These are phyloP conservation scores for Didymella keratinophila DNA, from an alignment of 2,329 filamentous ascomycete species.

Conservation along the genomic window DNA sequence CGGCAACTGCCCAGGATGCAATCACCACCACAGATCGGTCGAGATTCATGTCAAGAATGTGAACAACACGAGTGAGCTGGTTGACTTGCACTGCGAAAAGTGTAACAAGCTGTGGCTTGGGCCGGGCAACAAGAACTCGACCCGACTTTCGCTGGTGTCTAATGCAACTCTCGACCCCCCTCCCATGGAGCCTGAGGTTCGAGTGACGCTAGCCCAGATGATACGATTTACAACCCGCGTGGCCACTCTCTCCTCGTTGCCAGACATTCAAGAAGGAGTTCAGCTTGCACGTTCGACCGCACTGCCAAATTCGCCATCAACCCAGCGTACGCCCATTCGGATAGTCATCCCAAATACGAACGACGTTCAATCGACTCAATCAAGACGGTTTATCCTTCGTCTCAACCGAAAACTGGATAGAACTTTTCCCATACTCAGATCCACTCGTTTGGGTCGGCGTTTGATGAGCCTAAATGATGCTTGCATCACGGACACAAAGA, in stretches of 20 bases:
- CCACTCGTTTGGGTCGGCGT: no score
- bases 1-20: constrained; percentile 41
- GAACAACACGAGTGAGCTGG: constrained; percentile 21
- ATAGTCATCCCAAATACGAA: no score
- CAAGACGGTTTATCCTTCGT: no score
- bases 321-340: no score
- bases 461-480: no score
- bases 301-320: no score
- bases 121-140: constrained; percentile 34
- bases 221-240: constrained; percentile 31
- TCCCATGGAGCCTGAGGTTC: constrained; percentile 26
- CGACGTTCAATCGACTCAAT: no score
- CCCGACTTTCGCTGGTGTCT: constrained; percentile 38
- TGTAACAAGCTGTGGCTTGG: constrained; percentile 38
- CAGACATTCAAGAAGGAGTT: neutral
- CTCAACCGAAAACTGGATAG: no score
- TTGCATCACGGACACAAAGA: no score
- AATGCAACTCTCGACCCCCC: constrained; percentile 29
- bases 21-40: constrained; percentile 38
- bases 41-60: constrained; percentile 29
- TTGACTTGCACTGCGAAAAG: constrained; percentile 33
- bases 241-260: constrained; percentile 22
- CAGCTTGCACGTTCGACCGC: no score
- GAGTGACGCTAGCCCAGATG: constrained; percentile 28
- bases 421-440: no score